These are phyloP conservation scores for Lactarius psammicola DNA, from an alignment of 768 basidiomycete genomes.

Conservation along the genomic window DNA sequence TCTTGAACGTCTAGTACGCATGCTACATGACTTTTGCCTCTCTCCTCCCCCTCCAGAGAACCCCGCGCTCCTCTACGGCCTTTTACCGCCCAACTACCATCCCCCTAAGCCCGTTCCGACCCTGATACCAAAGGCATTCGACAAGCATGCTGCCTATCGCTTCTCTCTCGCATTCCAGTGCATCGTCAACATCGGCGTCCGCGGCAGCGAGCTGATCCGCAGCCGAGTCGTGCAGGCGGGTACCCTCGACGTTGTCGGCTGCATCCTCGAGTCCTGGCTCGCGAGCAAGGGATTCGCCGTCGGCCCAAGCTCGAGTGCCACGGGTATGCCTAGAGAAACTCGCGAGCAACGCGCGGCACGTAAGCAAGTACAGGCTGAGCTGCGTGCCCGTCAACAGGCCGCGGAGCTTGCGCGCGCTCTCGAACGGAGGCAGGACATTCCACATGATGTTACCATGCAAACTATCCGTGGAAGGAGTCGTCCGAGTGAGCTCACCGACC, in stretches of 20 bases:
- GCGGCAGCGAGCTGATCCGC: slow-evolving; percentile 90
- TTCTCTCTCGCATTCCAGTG: slow-evolving; percentile 96
- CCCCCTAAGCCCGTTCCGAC: slow-evolving; percentile 56
- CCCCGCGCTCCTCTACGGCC: slow-evolving; percentile 72
- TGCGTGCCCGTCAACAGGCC: slow-evolving; percentile 60
- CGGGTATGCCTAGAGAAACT: slow-evolving; percentile 70
- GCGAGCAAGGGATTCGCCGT: slow-evolving; percentile 85
- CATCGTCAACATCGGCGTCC: slow-evolving; percentile 94
- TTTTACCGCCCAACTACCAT: slow-evolving; percentile 60
- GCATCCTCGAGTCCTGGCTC: slow-evolving; percentile 91
- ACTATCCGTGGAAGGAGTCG: slow-evolving; percentile 25
- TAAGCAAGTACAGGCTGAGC: slow-evolving; percentile 53
- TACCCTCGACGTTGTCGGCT: slow-evolving; percentile 89
- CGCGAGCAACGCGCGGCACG: slow-evolving; percentile 69
- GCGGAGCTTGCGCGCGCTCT: slow-evolving; percentile 56
- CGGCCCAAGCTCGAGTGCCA: slow-evolving; percentile 74
- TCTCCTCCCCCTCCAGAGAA: slow-evolving; percentile 81
- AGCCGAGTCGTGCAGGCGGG: slow-evolving; percentile 93
- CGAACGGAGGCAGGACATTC: slow-evolving; percentile 43
- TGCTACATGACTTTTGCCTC: slow-evolving; percentile 85
- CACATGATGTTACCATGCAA: slow-evolving; percentile 19
- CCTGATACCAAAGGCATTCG: slow-evolving; percentile 66
- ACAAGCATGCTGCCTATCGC: slow-evolving; percentile 82
- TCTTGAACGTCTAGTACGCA: slow-evolving; percentile 89
- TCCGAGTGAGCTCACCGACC: slow-evolving; percentile 9